Percentiles rank a stretch among this genome's conserved stretches.
Evolutionary conservation across 2,329 filamentous ascomycete species (phyloP).

Genomic region (Nannizziopsis barbatae): DNA sequence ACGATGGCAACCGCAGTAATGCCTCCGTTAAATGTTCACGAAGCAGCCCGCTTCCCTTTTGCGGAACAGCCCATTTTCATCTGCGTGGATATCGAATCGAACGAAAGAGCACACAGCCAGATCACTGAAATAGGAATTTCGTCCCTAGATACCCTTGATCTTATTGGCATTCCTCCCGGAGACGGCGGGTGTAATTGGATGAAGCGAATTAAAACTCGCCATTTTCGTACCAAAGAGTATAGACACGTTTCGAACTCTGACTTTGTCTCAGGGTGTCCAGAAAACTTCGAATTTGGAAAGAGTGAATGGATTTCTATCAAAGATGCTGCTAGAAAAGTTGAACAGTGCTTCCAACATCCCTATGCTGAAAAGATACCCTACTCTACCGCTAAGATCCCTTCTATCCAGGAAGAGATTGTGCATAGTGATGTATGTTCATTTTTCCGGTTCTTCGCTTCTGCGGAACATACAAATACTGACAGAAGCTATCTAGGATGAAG

Average conservation of each 20-base stretch:
- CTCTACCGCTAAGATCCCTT: conserved; percentile 6
- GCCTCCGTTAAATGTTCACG: conserved; percentile 36
- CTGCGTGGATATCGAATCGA: conserved; percentile 71
- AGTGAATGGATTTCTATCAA: conserved; percentile 45
- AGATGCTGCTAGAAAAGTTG: conserved; percentile 39
- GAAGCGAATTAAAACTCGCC: conserved; percentile 53
- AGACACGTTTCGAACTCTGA: conserved; percentile 52
- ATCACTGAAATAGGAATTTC: conserved; percentile 83
- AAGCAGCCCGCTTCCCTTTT: conserved; percentile 37
- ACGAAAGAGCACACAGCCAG: conserved; percentile 53
- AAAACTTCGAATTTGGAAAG: conserved; percentile 59
- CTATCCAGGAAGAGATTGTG: background rate
- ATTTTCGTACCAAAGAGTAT: conserved; percentile 67
- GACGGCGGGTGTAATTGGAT: conserved; percentile 55
- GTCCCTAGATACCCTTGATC: conserved; percentile 58
- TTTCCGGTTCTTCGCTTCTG: background rate
- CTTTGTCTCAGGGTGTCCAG: conserved; percentile 63
- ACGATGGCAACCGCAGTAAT: conserved; percentile 20
- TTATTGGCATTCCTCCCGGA: conserved; percentile 50
- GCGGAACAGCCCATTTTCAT: conserved; percentile 57
- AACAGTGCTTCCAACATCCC: conserved; percentile 47
- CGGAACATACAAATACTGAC: background rate
- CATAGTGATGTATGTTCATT: conserved; percentile 3
- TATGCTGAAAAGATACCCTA: conserved; percentile 33
- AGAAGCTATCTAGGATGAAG: conserved; percentile 3